A percentile compares a stretch with the other conserved stretches of the same genome.
phyloP scores from a whole-genome alignment of 768 basidiomycete genomes.

The Leccinum disarticulatum region DNA sequence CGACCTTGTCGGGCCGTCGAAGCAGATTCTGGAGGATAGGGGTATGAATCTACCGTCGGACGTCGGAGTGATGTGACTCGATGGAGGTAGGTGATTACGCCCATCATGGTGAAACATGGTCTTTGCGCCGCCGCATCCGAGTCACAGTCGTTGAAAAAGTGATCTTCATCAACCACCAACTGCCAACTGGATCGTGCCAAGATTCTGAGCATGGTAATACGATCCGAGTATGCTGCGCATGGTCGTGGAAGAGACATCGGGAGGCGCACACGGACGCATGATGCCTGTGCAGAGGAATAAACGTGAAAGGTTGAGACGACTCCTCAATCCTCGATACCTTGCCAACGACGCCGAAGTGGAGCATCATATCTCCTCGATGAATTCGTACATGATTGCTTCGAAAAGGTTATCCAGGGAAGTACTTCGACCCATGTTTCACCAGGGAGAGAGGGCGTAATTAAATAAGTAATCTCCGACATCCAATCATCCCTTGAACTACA shows the following conservation, averaged over 20 bases:
- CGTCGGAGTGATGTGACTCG: not conserved
- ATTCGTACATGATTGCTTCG: not conserved
- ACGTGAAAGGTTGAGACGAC: conserved; percentile 1
- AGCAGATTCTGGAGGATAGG: not conserved
- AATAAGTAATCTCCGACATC: not conserved
- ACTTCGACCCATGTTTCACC: not conserved
- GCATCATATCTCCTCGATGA: not conserved
- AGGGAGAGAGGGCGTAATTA: not conserved
- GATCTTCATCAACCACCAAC: not conserved
- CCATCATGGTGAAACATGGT: not conserved
- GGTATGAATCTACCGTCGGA: not conserved
- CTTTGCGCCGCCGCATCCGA: not conserved
- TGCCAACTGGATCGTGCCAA: not conserved
- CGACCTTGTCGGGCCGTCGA: not conserved
- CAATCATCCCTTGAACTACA: not conserved
- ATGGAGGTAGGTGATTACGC: not conserved
- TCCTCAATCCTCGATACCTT: not conserved
- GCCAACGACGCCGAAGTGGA: not conserved
- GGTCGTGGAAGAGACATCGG: not conserved
- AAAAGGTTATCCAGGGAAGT: not conserved
- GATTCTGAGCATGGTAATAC: not conserved
- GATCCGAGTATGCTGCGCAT: not conserved
- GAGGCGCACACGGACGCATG: not conserved
- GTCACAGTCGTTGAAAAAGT: not conserved
- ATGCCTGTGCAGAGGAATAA: not conserved